Evolutionary conservation across 768 basidiomycete genomes (phyloP).

Genomic region (Suillus subluteus): DNA sequence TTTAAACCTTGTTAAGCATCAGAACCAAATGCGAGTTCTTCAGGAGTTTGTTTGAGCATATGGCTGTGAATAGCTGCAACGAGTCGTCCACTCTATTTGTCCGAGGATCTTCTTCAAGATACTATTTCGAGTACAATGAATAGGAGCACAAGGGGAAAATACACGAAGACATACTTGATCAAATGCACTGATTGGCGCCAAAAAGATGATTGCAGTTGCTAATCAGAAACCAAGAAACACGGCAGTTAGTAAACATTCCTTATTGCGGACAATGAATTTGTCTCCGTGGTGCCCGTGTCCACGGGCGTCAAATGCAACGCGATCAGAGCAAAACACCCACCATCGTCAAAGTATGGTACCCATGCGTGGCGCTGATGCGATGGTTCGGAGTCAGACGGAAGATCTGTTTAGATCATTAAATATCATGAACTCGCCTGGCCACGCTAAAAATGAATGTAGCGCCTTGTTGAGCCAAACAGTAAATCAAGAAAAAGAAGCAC

Average conservation of each 20-base stretch:
- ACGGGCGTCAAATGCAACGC: conserved; percentile 14
- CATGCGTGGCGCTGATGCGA: conserved; percentile 68
- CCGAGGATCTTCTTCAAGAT: conserved; percentile 79
- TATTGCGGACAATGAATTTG: conserved; percentile 1
- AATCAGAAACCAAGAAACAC: conserved; percentile 12
- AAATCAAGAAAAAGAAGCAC: conserved; percentile 10
- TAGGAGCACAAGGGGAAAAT: conserved; percentile 12
- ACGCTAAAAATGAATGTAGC: conserved; percentile 41
- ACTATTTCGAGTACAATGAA: conserved; percentile 43
- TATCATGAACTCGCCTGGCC: conserved; percentile 53
- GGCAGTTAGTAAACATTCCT: conserved; percentile 11
- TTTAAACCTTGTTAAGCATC: conserved; percentile 73
- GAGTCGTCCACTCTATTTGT: conserved; percentile 85
- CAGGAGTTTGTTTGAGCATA: conserved; percentile 77
- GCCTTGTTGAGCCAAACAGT: conserved; percentile 10
- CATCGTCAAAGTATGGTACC: conserved; percentile 87
- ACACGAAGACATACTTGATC: conserved; percentile 61
- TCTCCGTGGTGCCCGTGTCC: background rate
- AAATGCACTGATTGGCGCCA: conserved; percentile 86
- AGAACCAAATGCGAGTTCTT: conserved; percentile 74
- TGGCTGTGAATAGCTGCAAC: conserved; percentile 72
- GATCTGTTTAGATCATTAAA: conserved; percentile 15
- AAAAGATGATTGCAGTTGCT: conserved; percentile 86
- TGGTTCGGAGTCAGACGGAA: conserved; percentile 20
- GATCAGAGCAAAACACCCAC: conserved; percentile 41